A percentile compares a stretch with the other conserved stretches of the same genome.
Evolutionary conservation across 176 grass and related monocot species (phyloP).

Genomic region (Hsuehochloa calcarea): DNA sequence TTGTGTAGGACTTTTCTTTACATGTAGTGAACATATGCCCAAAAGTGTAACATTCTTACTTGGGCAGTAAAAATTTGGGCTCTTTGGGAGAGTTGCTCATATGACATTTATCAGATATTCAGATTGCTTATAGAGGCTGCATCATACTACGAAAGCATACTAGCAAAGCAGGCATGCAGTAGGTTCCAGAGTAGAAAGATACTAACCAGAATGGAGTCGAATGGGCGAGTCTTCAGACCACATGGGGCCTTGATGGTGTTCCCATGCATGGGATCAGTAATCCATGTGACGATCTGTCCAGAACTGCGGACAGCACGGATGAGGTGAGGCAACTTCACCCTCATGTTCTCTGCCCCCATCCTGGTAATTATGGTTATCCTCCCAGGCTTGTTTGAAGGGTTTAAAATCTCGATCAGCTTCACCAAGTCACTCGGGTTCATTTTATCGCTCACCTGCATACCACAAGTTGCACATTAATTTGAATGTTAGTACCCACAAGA

Average conservation of each 20-base stretch:
- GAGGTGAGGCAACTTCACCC: conserved; percentile 93
- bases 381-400: conserved; percentile 91
- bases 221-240: conserved; percentile 90
- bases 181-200: not conserved
- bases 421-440: conserved; percentile 91
- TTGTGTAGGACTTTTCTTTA: not conserved
- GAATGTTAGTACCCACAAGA: conserved; percentile 3
- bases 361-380: conserved; percentile 95
- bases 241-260: conserved; percentile 98
- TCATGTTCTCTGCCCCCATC: conserved; percentile 98
- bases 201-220: conserved; percentile 81
- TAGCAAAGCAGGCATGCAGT: not conserved
- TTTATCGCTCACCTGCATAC: conserved; percentile 89
- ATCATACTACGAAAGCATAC: conserved; percentile 19
- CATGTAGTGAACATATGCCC: not conserved
- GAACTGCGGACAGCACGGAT: conserved; percentile 78
- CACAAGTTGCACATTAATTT: conserved; percentile 20
- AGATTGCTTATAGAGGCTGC: not conserved
- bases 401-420: conserved; percentile 93
- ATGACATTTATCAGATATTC: not conserved
- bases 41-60: not conserved
- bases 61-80: not conserved
- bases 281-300: conserved; percentile 91
- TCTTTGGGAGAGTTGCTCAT: not conserved
- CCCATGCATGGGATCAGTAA: conserved; percentile 95